Evolutionary conservation across 352 stramenopile species (phyloP), one percentile per base, ranked within the genome.

Genomic region (Phytophthora cactorum): DNA sequence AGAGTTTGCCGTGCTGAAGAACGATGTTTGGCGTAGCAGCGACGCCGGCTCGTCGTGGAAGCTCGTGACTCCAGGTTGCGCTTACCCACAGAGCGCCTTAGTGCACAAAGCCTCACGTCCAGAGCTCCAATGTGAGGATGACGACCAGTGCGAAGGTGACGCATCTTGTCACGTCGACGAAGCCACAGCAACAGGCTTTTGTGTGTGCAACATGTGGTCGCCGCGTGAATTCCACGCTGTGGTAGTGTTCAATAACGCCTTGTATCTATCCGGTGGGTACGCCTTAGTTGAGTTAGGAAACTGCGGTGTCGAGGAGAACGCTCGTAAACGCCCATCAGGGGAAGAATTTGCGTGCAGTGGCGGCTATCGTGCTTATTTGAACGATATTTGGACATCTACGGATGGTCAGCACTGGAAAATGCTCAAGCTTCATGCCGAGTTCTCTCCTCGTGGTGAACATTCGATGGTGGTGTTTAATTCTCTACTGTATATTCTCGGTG

Each of bases 21-120:
- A 93, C 59, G 85, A 93, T 58, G 80, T 93, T 17, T 93, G 86
- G 86, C 72, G 79, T n/a, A 92, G 81, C 47, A 86, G 75, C 14
- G 84, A 92, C 63, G 73, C 82, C 27, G 86, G 82, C 8, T 77
- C 79, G 7, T 91, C 85, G 15, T 93, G 85, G 85, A 84, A 79
- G 47, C 77, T 93, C 12, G 85, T 91, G 28, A 93, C 83, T 15
- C 79, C 78, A 25, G 85, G 85, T 0, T 93, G 85, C 38, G 44
- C 68, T 9, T 84, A 85, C 47, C 85, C 85, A 15, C 81, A 91
- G 38, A 76, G 71, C 2, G 58, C 53, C 7, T 70, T 90, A 17
- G 70, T 84, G 5, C 78, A 86, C 69, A 89, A 91, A 44, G 74
- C 72, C 0, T 83, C 82, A 11, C 54, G 53, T 12, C 53, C 54